phyloP scores from a whole-genome alignment of 2,329 filamentous ascomycete species.

The Pseudogymnoascus sp. region DNA sequence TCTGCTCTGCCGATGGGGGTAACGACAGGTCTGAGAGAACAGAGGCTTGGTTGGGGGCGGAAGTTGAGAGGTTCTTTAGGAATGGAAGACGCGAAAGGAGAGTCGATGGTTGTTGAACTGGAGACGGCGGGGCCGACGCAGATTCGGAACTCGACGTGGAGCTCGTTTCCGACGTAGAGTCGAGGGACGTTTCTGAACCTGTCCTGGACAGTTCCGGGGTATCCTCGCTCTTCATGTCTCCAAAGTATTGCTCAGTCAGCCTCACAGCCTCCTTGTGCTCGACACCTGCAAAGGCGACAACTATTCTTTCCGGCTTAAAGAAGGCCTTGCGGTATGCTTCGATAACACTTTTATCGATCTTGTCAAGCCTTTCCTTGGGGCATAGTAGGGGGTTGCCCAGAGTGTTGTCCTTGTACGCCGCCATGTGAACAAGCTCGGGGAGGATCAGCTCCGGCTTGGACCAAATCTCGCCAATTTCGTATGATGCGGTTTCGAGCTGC shows the following conservation, averaged over 20 bases:
- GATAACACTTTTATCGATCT: constrained; percentile 68
- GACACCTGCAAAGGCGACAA: constrained; percentile 91
- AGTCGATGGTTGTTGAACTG: constrained; percentile 47
- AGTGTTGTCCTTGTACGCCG: constrained; percentile 92
- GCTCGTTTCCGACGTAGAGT: constrained; percentile 32
- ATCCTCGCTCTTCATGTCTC: constrained; percentile 65
- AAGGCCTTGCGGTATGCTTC: constrained; percentile 74
- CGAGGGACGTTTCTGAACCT: constrained; percentile 51
- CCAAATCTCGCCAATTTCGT: constrained; percentile 97
- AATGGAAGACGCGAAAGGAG: constrained; percentile 81
- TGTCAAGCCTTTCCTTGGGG: constrained; percentile 69
- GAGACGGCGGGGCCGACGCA: constrained; percentile 33
- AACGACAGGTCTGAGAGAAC: constrained; percentile 40
- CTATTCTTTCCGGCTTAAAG: constrained; percentile 83
- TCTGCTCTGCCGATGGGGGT: constrained; percentile 43
- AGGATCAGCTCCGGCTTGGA: constrained; percentile 92
- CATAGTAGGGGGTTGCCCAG: constrained; percentile 89
- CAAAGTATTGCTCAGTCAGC: constrained; percentile 79
- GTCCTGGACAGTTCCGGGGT: constrained; percentile 44
- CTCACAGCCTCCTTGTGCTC: constrained; percentile 71
- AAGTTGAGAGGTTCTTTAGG: constrained; percentile 79
- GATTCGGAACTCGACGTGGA: constrained; percentile 29
- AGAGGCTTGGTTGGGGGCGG: constrained; percentile 55
- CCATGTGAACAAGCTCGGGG: constrained; percentile 90
- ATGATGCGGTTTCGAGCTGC: constrained; percentile 85